Percentiles rank a stretch among this genome's conserved stretches.
Conservation (phyloP, 106 monocot genomes). For the Vanilla planifolia region DNA sequence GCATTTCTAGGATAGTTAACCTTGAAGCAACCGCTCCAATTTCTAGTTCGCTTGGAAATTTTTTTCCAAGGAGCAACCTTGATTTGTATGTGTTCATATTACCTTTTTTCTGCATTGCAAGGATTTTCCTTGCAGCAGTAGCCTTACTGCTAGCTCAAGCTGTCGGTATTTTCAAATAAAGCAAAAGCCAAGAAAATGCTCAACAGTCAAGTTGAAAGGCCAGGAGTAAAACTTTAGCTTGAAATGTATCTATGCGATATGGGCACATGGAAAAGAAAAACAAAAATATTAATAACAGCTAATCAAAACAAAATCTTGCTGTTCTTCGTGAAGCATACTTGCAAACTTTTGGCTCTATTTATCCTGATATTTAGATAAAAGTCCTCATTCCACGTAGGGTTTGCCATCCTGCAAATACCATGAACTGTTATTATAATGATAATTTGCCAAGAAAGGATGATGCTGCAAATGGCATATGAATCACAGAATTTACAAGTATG, state of each 20-base stretch:
- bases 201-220: too few relatives aligned
- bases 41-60: too few relatives aligned
- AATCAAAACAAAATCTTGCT: not conserved
- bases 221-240: too few relatives aligned
- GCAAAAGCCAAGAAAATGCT: too few relatives aligned
- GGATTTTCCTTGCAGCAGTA: too few relatives aligned
- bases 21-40: too few relatives aligned
- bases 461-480: not conserved
- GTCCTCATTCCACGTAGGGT: constrained; percentile 91
- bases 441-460: not conserved
- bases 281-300: not conserved
- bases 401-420: constrained; percentile 57
- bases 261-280: not conserved
- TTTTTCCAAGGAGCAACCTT: too few relatives aligned
- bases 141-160: too few relatives aligned
- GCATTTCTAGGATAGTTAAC: too few relatives aligned
- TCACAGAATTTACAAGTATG: not conserved
- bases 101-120: too few relatives aligned
- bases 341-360: constrained; percentile 38
- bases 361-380: constrained; percentile 62
- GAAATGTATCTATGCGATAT: constrained; percentile 1
- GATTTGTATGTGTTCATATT: too few relatives aligned
- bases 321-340: constrained; percentile 31
- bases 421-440: not conserved
- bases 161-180: too few relatives aligned